A percentile compares a stretch with the other conserved stretches of the same genome.
These are phyloP conservation scores for Neurospora hispaniola DNA, from an alignment of 495 filamentous ascomycete genomes.

Conservation along the genomic window DNA sequence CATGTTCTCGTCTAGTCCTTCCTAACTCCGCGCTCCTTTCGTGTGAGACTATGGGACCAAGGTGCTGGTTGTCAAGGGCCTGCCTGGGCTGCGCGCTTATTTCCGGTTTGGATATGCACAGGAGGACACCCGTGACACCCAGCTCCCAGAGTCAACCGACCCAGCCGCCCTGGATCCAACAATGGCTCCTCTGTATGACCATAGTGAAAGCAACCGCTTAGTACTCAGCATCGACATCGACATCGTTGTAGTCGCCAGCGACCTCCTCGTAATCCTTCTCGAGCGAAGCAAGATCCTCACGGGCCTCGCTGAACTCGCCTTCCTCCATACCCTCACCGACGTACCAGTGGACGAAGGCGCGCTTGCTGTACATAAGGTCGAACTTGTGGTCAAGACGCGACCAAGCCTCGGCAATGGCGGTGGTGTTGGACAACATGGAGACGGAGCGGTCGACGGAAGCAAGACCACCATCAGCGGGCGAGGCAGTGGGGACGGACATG, in stretches of 20 bases:
- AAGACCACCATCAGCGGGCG: conserved; percentile 50
- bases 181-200: neutral
- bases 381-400: conserved; percentile 84
- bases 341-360: conserved; percentile 92
- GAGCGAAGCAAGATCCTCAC: conserved; percentile 80
- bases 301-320: conserved; percentile 83
- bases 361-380: conserved; percentile 95
- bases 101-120: neutral
- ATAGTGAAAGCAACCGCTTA: conserved; percentile 28
- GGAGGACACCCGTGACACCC: neutral
- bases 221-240: conserved; percentile 61
- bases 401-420: conserved; percentile 86
- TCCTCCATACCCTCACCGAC: conserved; percentile 96
- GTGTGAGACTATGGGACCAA: neutral
- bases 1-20: neutral
- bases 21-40: neutral
- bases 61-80: neutral
- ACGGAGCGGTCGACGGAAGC: conserved; percentile 79
- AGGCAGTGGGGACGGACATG: conserved; percentile 57
- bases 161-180: neutral
- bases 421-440: conserved; percentile 88
- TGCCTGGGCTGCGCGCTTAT: neutral
- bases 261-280: conserved; percentile 94
- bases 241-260: conserved; percentile 60
- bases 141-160: neutral